Percentiles rank a stretch among this genome's conserved stretches.
phyloP scores from a whole-genome alignment of 2,329 filamentous ascomycete genomes.

The Clonostachys chloroleuca region DNA sequence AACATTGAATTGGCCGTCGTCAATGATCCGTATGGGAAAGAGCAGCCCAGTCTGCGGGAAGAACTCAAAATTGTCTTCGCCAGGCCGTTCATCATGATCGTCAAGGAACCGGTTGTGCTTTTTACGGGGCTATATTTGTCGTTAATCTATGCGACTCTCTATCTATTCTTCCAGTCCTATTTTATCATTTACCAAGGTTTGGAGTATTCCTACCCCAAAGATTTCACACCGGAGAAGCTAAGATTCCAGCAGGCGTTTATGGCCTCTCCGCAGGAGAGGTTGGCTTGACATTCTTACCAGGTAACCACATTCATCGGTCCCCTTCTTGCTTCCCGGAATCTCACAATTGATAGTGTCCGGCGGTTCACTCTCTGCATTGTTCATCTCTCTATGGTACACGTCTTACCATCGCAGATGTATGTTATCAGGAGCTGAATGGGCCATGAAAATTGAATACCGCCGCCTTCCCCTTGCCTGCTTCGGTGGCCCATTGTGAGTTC shows the following conservation, averaged over 20 bases:
- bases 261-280: background rate
- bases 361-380: background rate
- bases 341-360: background rate
- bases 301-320: background rate
- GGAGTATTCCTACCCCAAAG: too few relatives aligned
- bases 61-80: conserved; percentile 14
- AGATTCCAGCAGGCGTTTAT: background rate
- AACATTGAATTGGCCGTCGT: conserved; percentile 30
- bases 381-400: background rate
- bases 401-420: background rate
- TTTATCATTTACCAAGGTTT: background rate
- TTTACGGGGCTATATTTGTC: background rate
- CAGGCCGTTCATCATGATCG: background rate
- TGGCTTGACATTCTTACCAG: background rate
- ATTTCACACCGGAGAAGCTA: too few relatives aligned
- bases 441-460: background rate
- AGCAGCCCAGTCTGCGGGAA: conserved; percentile 59
- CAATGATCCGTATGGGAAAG: background rate
- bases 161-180: background rate
- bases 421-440: background rate
- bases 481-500: conserved; percentile 1
- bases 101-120: background rate
- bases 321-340: too few relatives aligned
- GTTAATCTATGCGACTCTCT: background rate
- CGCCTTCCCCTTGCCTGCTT: background rate